Evolutionary conservation across 1,139 yeast species (phyloP), one percentile per base, ranked within the genome.

Genomic region (Suhomyces terraborum): DNA sequence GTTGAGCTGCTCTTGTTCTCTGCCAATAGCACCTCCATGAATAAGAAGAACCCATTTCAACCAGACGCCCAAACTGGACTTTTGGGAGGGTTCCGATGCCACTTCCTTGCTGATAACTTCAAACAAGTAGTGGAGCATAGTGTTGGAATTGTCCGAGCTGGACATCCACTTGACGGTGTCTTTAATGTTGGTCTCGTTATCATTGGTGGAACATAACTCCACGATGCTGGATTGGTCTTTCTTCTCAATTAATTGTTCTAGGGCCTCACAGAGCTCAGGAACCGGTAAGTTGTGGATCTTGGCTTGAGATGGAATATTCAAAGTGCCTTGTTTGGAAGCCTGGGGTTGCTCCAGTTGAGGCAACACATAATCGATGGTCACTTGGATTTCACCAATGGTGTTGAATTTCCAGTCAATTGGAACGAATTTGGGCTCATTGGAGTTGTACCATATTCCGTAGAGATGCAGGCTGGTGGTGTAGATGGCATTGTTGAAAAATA

Each of bases 1-100:
- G 1, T 54, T 64, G n/a, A 58, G 49, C 29, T 64, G 64, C 8
- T 61, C 67, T 3, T 57, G 38, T 32, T 64, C 64, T 39, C 60
- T 60, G 12, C 71, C 61, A 18, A 76, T 55, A 25, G 64, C 53
- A 1, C 70, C 68, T 10, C 81, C 81, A 45, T 75, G 72, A 9
- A 66, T 53, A 22, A 77, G 56, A 29, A 78, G 58, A 8, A 77
- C 45, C 75, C 77, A 74, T 53, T 74, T 75, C 45, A 79, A 61
- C 83, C 82, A 79, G 12, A 70, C 41, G 4, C 72, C 63, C 28
- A 68, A 54, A 4, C 61, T 51, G 6, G 61, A 48, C 28, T 61
- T 61, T 27, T 60, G 59, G 4, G 72, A 59, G 5, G 74, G 66
- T 35, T 63, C 64, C 8, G 52, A 55, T 1, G 73, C 59, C 2